These are phyloP conservation scores for Solanum sejunctum DNA, from an alignment of 257 asterid genomes.

Conservation along the genomic window DNA sequence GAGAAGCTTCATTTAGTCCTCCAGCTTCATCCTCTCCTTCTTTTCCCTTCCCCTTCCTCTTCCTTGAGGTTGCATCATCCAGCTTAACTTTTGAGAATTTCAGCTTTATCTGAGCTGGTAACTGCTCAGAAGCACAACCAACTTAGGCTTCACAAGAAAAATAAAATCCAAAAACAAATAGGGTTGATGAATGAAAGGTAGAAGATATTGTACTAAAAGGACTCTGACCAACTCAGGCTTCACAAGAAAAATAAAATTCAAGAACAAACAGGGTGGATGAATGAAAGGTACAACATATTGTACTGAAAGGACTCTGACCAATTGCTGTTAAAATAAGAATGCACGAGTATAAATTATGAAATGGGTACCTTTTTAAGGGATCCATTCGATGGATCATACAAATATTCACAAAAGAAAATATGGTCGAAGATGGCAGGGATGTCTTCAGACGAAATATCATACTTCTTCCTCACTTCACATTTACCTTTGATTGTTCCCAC, in stretches of 20 bases:
- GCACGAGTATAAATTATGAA: background rate
- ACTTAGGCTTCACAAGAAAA: conserved; percentile 7
- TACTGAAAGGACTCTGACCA: background rate
- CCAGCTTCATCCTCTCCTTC: conserved; percentile 57
- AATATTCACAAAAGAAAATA: conserved; percentile 74
- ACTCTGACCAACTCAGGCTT: background rate
- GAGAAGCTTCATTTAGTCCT: conserved; percentile 18
- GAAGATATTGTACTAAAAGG: background rate
- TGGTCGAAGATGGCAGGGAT: conserved; percentile 55
- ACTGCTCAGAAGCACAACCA: conserved; percentile 36
- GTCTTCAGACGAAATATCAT: conserved; percentile 57
- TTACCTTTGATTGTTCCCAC: conserved; percentile 57
- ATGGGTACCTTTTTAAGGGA: conserved; percentile 65
- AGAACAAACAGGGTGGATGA: background rate
- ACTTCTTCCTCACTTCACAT: conserved; percentile 78
- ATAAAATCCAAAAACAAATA: background rate
- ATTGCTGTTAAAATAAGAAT: background rate
- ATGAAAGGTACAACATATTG: background rate
- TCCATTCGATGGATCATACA: conserved; percentile 72
- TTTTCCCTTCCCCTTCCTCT: conserved; percentile 69
- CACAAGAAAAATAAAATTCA: background rate
- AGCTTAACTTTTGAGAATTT: conserved; percentile 34
- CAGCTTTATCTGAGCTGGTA: conserved; percentile 56
- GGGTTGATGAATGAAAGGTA: background rate
- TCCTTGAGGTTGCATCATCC: conserved; percentile 31